Evolutionary conservation across 2,329 filamentous ascomycete genomes (phyloP), one percentile per base, ranked within the genome.

Genomic region (Blastomyces parvus): DNA sequence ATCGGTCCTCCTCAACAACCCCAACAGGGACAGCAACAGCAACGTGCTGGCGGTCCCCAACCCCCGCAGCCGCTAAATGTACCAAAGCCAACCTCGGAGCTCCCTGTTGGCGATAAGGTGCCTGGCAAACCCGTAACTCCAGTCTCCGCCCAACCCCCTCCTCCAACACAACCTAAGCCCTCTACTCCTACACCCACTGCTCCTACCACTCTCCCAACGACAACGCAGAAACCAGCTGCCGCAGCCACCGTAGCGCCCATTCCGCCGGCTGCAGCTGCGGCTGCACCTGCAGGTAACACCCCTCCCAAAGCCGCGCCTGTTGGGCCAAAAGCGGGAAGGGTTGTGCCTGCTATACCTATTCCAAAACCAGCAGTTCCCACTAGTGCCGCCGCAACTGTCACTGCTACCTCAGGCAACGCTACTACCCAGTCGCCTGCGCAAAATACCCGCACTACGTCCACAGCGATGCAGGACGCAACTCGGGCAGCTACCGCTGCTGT

Each of bases 1-100:
- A 81, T 83, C 65, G 85, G 83, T 42, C 82, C 83, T 65, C 82
- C 83, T 52, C 80, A 81, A 46, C 74, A 76, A 59, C 77, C 76
- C 57, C 72, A 70, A 56, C 72, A 70, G 44, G 69, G 68, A 44
- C 73, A 74, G 59, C 72, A 76, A 50, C 76, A 74, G 65, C 67
- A 68, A 61, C 61, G 50, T 13, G 30, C 60, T 60, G 66, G 65
- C 25, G 69, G 66, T 62, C 74, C 73, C 67, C 73, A 72, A 36
- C 70, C 71, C 62, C 70, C 71, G 27, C 69, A 68, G 44, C 66
- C 72, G 61, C 66, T 67, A 57, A 69, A 68, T 62, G 48, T 69
- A 9, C 70, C 74, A 46, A 74, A 74, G 63, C 67, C 72, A 53
- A 78, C 77, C 4, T 78, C 78, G 6, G 78, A 80, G 66, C 74